Percentiles rank a stretch among this genome's conserved stretches.
Evolutionary conservation across 2,329 filamentous ascomycete genomes (phyloP).

Genomic region (Capronia coronata): DNA sequence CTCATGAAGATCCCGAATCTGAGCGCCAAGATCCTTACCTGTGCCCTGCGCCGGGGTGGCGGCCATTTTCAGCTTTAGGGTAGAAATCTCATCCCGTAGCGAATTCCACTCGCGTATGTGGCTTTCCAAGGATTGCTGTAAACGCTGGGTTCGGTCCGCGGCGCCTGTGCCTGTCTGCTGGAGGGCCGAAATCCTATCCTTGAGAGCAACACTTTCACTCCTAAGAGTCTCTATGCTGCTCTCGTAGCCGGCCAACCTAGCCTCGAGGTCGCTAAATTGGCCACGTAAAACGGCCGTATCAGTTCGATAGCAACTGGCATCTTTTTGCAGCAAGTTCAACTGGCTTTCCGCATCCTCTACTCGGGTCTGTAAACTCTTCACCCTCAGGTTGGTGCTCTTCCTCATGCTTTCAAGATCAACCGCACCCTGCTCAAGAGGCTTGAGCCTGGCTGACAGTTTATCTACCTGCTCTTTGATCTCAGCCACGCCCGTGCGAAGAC

Average conservation of each 20-base stretch:
- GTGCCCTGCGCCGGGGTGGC: background rate
- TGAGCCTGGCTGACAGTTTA: background rate
- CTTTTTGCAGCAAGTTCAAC: background rate
- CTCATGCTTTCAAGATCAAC: background rate
- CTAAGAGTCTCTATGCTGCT: background rate
- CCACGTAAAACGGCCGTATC: background rate
- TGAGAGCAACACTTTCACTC: background rate
- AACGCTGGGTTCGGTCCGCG: background rate
- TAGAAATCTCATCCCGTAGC: background rate
- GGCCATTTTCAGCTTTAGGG: background rate
- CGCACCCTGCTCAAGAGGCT: background rate
- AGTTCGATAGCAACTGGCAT: background rate
- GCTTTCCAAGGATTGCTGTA: background rate
- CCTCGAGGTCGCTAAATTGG: background rate
- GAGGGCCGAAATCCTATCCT: background rate
- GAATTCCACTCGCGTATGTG: background rate
- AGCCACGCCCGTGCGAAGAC: background rate
- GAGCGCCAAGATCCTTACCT: background rate
- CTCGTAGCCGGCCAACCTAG: background rate
- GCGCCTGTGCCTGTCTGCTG: background rate
- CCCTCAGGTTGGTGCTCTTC: constrained; percentile 1
- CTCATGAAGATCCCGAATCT: background rate
- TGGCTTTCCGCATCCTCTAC: background rate
- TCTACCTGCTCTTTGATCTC: background rate
- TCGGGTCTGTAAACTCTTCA: background rate